Evolutionary conservation across 2,329 filamentous ascomycete species (phyloP).

Genomic region (Ilyonectria destructans): DNA sequence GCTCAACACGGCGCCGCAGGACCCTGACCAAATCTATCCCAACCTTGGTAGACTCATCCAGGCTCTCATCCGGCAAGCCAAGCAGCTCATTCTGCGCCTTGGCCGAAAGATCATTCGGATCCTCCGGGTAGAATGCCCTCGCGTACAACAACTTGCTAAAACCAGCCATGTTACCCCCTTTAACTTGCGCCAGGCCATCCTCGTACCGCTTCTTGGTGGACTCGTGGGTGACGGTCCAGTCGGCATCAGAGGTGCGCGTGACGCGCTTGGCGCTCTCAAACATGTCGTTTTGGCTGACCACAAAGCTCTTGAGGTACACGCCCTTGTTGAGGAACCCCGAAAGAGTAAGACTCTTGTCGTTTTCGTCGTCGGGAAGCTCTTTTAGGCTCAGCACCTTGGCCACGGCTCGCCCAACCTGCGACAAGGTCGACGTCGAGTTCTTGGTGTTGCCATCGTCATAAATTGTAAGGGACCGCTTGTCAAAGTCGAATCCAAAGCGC

Average conservation of each 20-base stretch:
- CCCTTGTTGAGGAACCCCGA: conserved; percentile 62
- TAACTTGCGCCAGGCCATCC: conserved; percentile 61
- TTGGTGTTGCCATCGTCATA: conserved; percentile 66
- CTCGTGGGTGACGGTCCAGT: conserved; percentile 72
- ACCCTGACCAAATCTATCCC: conserved; percentile 61
- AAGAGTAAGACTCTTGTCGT: conserved; percentile 49
- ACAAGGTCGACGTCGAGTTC: conserved; percentile 61
- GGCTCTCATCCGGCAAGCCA: conserved; percentile 67
- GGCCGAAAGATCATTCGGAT: conserved; percentile 53
- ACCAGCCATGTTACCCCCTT: conserved; percentile 58
- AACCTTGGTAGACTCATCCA: conserved; percentile 68
- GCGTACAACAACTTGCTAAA: conserved; percentile 68
- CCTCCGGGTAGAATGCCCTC: conserved; percentile 62
- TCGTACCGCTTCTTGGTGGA: conserved; percentile 62
- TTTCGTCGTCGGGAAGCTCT: conserved; percentile 57
- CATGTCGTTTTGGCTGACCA: conserved; percentile 74
- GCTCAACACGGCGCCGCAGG: conserved; percentile 31
- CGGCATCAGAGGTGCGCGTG: conserved; percentile 67
- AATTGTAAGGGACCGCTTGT: conserved; percentile 58
- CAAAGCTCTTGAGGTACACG: conserved; percentile 70
- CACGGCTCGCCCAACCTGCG: conserved; percentile 69
- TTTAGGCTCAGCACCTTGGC: conserved; percentile 65
- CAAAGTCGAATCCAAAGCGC: conserved; percentile 66
- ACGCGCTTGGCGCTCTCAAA: conserved; percentile 73
- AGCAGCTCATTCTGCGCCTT: conserved; percentile 65